phyloP scores from a whole-genome alignment of 176 grass and related monocot species.

The Tillandsia leiboldiana region DNA sequence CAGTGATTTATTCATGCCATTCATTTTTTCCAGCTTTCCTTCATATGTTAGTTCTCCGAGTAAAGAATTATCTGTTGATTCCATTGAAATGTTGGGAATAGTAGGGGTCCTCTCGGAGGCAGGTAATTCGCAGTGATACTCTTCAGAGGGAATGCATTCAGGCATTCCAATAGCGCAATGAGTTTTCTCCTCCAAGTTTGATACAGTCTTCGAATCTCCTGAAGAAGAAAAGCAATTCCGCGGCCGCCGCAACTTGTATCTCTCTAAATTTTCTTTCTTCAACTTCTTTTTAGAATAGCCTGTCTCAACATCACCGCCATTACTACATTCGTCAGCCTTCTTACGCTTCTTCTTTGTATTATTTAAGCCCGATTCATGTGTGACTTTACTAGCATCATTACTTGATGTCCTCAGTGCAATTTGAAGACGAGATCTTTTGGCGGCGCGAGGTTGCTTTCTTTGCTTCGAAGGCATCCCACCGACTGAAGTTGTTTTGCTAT shows the following conservation, averaged over 20 bases:
- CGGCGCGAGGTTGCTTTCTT: neutral
- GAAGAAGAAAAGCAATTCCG: neutral
- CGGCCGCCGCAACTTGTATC: neutral
- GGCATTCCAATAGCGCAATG: slow-evolving; percentile 15
- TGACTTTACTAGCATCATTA: neutral
- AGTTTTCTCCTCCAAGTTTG: slow-evolving; percentile 16
- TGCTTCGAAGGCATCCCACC: neutral
- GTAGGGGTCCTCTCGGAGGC: neutral
- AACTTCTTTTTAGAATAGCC: slow-evolving; percentile 18
- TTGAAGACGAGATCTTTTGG: neutral
- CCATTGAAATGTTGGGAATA: neutral
- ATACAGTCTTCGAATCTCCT: slow-evolving; percentile 10
- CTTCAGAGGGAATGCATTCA: slow-evolving; percentile 1
- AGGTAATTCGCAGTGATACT: slow-evolving; percentile 20
- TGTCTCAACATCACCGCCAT: slow-evolving; percentile 14
- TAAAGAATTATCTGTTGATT: slow-evolving; percentile 19
- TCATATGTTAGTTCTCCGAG: neutral
- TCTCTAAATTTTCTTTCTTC: neutral
- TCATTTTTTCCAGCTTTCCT: slow-evolving; percentile 4
- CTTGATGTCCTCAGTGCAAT: neutral
- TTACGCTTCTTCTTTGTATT: neutral
- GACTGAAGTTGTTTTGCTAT: neutral
- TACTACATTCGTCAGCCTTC: slow-evolving; percentile 21
- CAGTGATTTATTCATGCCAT: slow-evolving; percentile 17
- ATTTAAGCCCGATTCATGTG: neutral